Percentiles rank a stretch among this genome's conserved stretches.
Conservation (phyloP, 176 grass and related monocot genomes). For the Rhynchospora breviuscula region DNA sequence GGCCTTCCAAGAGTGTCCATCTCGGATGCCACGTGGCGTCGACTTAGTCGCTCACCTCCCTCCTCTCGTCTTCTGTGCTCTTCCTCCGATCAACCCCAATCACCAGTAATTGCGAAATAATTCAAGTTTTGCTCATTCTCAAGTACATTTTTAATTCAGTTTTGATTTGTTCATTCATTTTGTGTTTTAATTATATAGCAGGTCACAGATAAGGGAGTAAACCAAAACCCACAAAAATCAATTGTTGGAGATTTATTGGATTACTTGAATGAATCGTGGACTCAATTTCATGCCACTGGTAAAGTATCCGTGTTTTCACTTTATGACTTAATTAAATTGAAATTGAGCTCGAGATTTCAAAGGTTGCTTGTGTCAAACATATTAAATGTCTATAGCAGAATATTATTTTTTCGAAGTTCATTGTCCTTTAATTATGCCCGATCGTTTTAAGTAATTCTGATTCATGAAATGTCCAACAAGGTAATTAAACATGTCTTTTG, state of each 20-base stretch:
- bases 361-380: no score
- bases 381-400: background rate
- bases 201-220: background rate
- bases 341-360: background rate
- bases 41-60: background rate
- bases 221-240: constrained; percentile 29
- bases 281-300: constrained; percentile 97
- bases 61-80: constrained; percentile 34
- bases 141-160: background rate
- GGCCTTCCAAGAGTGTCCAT: background rate
- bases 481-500: background rate
- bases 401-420: background rate
- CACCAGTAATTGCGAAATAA: background rate
- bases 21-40: constrained; percentile 1
- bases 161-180: background rate
- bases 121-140: background rate
- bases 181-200: background rate
- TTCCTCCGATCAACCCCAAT: constrained; percentile 18
- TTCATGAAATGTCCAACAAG: background rate
- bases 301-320: background rate
- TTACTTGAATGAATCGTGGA: constrained; percentile 99
- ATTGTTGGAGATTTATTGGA: constrained; percentile 79
- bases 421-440: background rate
- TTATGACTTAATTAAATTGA: background rate
- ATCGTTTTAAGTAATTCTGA: background rate